Conservation (phyloP, 441 rosid species). For the Jatropha multifida region DNA sequence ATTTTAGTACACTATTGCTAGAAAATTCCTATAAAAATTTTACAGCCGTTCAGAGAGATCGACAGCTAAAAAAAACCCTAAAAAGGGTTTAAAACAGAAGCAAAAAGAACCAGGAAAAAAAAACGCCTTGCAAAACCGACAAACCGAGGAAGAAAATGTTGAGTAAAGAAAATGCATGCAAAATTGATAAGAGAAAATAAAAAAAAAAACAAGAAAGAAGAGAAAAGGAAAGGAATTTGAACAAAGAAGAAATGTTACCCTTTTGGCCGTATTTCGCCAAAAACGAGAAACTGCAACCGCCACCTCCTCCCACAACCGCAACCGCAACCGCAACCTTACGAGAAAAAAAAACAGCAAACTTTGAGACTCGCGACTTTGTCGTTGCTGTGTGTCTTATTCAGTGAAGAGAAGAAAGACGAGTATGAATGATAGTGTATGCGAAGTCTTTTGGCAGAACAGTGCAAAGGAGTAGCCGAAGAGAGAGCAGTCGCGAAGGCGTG, state of each 20-base stretch:
- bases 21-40: neutral
- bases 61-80: neutral
- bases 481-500: neutral
- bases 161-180: neutral
- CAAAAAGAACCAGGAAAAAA: neutral
- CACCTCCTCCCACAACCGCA: neutral
- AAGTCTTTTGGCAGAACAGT: neutral
- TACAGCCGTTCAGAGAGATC: neutral
- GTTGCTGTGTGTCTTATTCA: neutral
- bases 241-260: neutral
- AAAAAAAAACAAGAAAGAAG: neutral
- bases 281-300: neutral
- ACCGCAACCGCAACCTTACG: neutral
- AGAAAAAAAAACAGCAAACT: neutral
- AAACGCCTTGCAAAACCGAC: neutral
- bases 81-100: neutral
- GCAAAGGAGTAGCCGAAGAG: neutral
- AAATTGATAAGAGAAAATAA: neutral
- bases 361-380: neutral
- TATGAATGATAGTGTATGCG: neutral
- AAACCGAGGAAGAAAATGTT: neutral
- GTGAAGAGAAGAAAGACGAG: neutral
- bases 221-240: no score
- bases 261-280: neutral
- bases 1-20: neutral